phyloP scores from a whole-genome alignment of 345 rosid genomes.

The Salix koriyanagi region DNA sequence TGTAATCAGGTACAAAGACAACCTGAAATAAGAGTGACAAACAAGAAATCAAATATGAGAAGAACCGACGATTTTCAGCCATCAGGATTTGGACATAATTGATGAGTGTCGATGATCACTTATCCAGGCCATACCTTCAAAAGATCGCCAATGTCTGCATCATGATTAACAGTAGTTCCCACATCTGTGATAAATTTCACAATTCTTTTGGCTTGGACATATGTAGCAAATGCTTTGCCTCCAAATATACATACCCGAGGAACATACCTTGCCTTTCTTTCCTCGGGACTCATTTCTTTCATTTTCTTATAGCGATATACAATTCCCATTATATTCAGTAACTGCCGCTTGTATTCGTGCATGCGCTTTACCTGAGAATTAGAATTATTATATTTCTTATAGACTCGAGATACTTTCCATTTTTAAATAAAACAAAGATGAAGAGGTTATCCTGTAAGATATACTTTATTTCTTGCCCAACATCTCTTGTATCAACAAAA shows the following conservation, averaged over 20 bases:
- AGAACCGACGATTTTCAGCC: too few relatives aligned
- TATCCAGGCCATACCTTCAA: constrained; percentile 46
- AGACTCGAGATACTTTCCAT: too few relatives aligned
- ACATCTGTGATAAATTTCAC: constrained; percentile 72
- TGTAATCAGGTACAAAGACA: constrained; percentile 51
- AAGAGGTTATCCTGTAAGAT: background rate
- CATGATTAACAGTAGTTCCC: constrained; percentile 61
- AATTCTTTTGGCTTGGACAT: constrained; percentile 79
- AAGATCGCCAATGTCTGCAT: constrained; percentile 67
- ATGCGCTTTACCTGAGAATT: constrained; percentile 65
- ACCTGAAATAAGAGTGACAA: constrained; percentile 24
- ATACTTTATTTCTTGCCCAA: too few relatives aligned
- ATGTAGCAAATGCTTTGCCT: constrained; percentile 78
- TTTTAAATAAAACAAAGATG: too few relatives aligned
- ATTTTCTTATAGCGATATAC: constrained; percentile 70
- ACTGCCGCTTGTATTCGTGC: constrained; percentile 73
- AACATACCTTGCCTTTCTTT: constrained; percentile 46
- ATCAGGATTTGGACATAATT: background rate
- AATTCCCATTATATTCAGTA: constrained; percentile 66
- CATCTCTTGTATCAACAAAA: background rate
- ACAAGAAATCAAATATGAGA: background rate
- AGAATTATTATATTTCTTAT: background rate
- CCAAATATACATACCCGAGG: constrained; percentile 80
- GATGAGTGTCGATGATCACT: too few relatives aligned
- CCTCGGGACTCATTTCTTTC: constrained; percentile 63